Evolutionary conservation across 108 stramenopile genomes (phyloP).

Genomic region (Skeletonema menzelii): DNA sequence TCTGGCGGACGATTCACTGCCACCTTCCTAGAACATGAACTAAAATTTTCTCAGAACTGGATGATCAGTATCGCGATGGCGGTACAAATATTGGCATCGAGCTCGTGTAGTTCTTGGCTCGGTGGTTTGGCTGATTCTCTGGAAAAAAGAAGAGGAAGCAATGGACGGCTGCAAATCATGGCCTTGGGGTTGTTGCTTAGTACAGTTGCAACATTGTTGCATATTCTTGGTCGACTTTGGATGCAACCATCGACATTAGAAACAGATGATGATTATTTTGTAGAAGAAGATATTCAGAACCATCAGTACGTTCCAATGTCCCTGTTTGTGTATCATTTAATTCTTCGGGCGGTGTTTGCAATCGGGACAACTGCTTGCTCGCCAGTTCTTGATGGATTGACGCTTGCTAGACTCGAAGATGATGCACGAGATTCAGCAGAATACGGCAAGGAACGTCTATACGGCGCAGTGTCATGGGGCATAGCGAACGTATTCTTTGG

Average conservation of each 20-base stretch:
- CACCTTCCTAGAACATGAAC: conserved; percentile 49
- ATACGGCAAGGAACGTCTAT: conserved; percentile 52
- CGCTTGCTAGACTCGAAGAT: conserved; percentile 45
- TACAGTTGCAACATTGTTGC: conserved; percentile 33
- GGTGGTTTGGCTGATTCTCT: conserved; percentile 42
- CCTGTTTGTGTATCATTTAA: conserved; percentile 34
- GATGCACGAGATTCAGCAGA: conserved; percentile 34
- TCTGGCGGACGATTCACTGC: conserved; percentile 57
- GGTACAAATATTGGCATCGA: conserved; percentile 26
- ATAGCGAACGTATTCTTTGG: conserved; percentile 45
- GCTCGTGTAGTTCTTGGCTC: conserved; percentile 36
- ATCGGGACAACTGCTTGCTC: conserved; percentile 23
- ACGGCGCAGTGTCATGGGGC: conserved; percentile 52
- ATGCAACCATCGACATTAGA: not conserved
- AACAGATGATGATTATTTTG: not conserved
- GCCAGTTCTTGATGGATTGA: conserved; percentile 50
- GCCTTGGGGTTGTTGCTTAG: conserved; percentile 25
- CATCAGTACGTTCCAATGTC: conserved; percentile 15
- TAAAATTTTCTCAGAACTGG: conserved; percentile 36
- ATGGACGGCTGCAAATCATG: conserved; percentile 41
- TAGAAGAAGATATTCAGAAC: not conserved
- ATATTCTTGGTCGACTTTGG: conserved; percentile 15
- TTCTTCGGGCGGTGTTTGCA: conserved; percentile 31
- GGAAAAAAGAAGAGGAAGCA: conserved; percentile 12
- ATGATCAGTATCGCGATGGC: conserved; percentile 44